Evolutionary conservation across 2,329 filamentous ascomycete species (phyloP).

Genomic region (Acarospora socialis): DNA sequence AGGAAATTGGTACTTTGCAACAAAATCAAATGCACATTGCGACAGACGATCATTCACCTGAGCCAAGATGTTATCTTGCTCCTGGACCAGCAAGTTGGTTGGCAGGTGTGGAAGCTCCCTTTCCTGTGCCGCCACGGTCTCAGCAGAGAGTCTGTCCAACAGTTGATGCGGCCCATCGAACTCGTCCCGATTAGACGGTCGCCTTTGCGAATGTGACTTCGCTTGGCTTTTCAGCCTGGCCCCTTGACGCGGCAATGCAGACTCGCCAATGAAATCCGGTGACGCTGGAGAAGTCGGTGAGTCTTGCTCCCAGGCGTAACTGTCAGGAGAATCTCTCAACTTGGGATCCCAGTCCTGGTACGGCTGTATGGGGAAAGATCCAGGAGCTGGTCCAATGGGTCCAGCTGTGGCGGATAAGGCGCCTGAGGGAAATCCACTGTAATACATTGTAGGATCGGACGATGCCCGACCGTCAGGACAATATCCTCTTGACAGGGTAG

Average conservation of each 20-base stretch:
- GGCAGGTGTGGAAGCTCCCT: slow-evolving; percentile 69
- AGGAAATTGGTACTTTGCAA: slow-evolving; percentile 82
- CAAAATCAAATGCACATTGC: slow-evolving; percentile 77
- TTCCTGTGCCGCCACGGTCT: slow-evolving; percentile 61
- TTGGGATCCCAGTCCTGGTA: too few species aligned
- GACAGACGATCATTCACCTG: slow-evolving; percentile 75
- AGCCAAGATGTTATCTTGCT: slow-evolving; percentile 68
- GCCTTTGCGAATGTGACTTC: slow-evolving; percentile 40
- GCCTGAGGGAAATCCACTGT: too few species aligned
- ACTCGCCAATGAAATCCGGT: slow-evolving; percentile 3
- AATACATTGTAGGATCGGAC: too few species aligned
- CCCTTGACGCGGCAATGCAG: slow-evolving; percentile 25
- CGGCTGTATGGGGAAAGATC: too few species aligned
- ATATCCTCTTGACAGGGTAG: too few species aligned
- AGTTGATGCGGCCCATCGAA: slow-evolving; percentile 81
- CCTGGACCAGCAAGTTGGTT: slow-evolving; percentile 66
- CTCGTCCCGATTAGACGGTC: slow-evolving; percentile 70
- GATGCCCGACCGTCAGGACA: too few species aligned
- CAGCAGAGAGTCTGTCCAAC: slow-evolving; percentile 55
- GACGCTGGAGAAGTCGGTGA: slow-evolving; percentile 3
- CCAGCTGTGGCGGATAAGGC: too few species aligned
- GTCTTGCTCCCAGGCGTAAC: slow-evolving; percentile 5
- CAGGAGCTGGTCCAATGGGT: too few species aligned
- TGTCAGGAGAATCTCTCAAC: slow-evolving; percentile 3
- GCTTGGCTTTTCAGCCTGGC: slow-evolving; percentile 23